Base-by-base conservation (phyloP, 441 rosid species). In the Erodium moschatum region DNA sequence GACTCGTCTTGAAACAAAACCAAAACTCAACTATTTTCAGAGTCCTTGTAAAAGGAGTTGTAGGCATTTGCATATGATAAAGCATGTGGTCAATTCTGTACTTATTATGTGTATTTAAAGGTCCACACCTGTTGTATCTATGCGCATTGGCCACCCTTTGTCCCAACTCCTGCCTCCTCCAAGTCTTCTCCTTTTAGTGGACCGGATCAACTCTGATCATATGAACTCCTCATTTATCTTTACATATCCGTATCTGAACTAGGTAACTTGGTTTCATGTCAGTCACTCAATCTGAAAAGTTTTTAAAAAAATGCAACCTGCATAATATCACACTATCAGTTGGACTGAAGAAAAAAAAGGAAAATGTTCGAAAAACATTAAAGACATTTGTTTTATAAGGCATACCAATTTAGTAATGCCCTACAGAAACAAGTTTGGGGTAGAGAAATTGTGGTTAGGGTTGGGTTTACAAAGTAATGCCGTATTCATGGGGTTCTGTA, bases 361-460 rank as follows among this genome's bases (percentile, higher is more conserved):
- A 46, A 46, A 11, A 46, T 10, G 3, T 46, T 46, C 16, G 13
- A 12, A 4, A 13, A 29, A 29, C 31, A 1, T 13, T 50, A 50
- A 12, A n/a, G 18, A 40, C 56, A 48, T 48, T 11, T 48, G 46
- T 13, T 48, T 48, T 48, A 13, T 13, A 12, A 48, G 12, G 54
- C 3, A 3, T 48, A 13, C 15, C 13, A 48, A 48, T 48, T 13
- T 5, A 13, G 54, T 48, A 11, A 48, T 48, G 54, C 15, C 54
- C 54, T 48, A 48, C 54, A 9, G 54, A 48, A 50, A 50, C 13
- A 6, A 4, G 16, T 50, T 50, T n/a, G 56, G 56, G 56, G n/a
- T 50, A 50, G 56, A 50, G 56, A 50, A 50, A 50, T 50, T 50
- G 56, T 50, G 18, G 56, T 50, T 50, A 50, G 56, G 56, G 56